Percentiles rank a stretch among this genome's conserved stretches.
Conservation (phyloP, 371 early-diverging fungal species). For the Saksenaea vasiformis region DNA sequence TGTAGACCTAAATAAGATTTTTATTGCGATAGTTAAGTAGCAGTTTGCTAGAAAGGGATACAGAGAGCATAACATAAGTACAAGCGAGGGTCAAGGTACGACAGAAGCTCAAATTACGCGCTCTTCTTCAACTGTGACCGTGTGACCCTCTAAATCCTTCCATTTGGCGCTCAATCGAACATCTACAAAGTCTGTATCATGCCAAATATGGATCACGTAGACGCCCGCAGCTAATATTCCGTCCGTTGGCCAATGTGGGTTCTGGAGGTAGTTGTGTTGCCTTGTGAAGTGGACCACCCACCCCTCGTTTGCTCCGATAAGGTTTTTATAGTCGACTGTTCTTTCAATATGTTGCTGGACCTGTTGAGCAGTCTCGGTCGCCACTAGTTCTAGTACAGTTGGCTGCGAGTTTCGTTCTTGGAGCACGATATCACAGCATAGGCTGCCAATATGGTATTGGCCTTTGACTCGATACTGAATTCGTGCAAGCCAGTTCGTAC, state of each 20-base stretch:
- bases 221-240: slow-evolving; percentile 13
- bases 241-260: slow-evolving; percentile 16
- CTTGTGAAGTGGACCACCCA: slow-evolving; percentile 25
- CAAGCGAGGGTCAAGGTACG: neutral
- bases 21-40: too few relatives aligned
- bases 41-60: too few relatives aligned
- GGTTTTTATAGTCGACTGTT: slow-evolving; percentile 7
- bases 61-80: too few relatives aligned
- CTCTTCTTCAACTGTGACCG: neutral
- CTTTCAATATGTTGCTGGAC: slow-evolving; percentile 13
- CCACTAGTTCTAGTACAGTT: slow-evolving; percentile 1
- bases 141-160: slow-evolving; percentile 4
- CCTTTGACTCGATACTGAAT: neutral
- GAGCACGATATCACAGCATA: neutral
- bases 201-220: slow-evolving; percentile 21
- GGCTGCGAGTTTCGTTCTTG: neutral
- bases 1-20: too few relatives aligned
- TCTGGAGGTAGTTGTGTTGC: slow-evolving; percentile 17
- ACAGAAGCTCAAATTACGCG: neutral
- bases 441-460: neutral
- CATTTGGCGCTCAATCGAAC: slow-evolving; percentile 22
- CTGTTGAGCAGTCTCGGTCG: neutral
- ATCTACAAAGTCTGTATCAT: slow-evolving; percentile 8
- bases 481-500: slow-evolving; percentile 7
- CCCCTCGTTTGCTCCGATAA: slow-evolving; percentile 9